phyloP scores from a whole-genome alignment of 2,329 filamentous ascomycete species.

The Aspergillus tubingensis region DNA sequence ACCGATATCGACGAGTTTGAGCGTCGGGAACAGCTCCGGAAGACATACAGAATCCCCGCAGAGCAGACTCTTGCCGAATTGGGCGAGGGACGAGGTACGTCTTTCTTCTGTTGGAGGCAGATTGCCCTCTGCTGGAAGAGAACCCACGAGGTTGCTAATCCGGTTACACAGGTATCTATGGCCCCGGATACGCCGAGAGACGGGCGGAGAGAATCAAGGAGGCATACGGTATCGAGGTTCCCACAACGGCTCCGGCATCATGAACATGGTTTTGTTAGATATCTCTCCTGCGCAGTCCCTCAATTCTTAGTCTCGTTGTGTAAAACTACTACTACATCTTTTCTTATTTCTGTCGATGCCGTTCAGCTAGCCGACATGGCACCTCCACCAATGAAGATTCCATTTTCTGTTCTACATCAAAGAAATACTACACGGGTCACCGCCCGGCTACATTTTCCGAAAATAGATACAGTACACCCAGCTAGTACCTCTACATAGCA shows the following conservation, averaged over 20 bases:
- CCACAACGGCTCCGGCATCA: constrained; percentile 54
- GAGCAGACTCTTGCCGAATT: constrained; percentile 79
- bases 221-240: constrained; percentile 84
- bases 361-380: constrained; percentile 25
- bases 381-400: constrained; percentile 22
- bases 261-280: constrained; percentile 32
- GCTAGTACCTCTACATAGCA: no score
- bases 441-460: neutral
- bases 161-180: constrained; percentile 66
- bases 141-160: constrained; percentile 16
- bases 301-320: constrained; percentile 28
- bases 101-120: neutral
- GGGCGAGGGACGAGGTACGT: constrained; percentile 82
- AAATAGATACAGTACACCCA: neutral
- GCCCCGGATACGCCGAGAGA: constrained; percentile 80
- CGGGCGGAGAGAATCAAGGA: constrained; percentile 78
- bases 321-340: constrained; percentile 33
- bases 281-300: constrained; percentile 21
- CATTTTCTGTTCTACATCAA: constrained; percentile 8
- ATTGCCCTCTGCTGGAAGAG: neutral
- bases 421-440: neutral
- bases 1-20: constrained; percentile 71
- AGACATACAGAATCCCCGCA: constrained; percentile 70
- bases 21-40: constrained; percentile 72
- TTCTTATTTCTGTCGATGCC: constrained; percentile 16